Percentiles rank a stretch among this genome's conserved stretches.
These are phyloP conservation scores for Chara braunii DNA, from an alignment of 139 green algal genomes.

Conservation along the genomic window DNA sequence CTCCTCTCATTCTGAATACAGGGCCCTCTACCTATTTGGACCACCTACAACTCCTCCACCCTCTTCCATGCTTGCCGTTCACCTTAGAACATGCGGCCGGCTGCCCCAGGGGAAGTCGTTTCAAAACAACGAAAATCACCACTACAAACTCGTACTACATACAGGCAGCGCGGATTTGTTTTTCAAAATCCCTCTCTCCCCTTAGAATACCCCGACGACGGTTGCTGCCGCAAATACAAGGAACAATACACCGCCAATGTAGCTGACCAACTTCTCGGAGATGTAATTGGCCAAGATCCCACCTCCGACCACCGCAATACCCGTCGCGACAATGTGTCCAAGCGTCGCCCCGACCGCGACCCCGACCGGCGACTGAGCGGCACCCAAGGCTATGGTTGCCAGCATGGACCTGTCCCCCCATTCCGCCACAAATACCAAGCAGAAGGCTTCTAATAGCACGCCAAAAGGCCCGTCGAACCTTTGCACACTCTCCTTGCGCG, in stretches of 20 bases:
- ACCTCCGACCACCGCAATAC: constrained; percentile 82
- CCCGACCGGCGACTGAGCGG: constrained; percentile 57
- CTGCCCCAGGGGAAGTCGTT: no score
- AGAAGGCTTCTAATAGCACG: constrained; percentile 30
- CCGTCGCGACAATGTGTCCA: constrained; percentile 79
- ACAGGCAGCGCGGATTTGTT: no score
- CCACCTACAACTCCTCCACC: no score
- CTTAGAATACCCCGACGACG: constrained; percentile 27
- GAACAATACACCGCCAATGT: constrained; percentile 75
- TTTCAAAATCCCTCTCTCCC: no score
- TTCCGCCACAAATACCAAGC: constrained; percentile 36
- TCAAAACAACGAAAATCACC: no score
- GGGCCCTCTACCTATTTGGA: no score
- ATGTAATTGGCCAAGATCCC: constrained; percentile 75
- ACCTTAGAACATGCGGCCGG: no score
- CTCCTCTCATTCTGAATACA: no score
- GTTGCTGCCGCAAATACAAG: constrained; percentile 75
- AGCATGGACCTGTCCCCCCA: constrained; percentile 80
- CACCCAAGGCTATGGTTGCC: constrained; percentile 88
- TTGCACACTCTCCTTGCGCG: constrained; percentile 21
- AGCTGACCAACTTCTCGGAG: constrained; percentile 71
- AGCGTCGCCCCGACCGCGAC: constrained; percentile 78
- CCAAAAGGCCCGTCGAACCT: neutral
- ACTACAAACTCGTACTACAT: no score
- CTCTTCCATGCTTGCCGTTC: no score